Evolutionary conservation across 1,284 basidiomycete genomes (phyloP).

Genomic region (Puccinia hordei): DNA sequence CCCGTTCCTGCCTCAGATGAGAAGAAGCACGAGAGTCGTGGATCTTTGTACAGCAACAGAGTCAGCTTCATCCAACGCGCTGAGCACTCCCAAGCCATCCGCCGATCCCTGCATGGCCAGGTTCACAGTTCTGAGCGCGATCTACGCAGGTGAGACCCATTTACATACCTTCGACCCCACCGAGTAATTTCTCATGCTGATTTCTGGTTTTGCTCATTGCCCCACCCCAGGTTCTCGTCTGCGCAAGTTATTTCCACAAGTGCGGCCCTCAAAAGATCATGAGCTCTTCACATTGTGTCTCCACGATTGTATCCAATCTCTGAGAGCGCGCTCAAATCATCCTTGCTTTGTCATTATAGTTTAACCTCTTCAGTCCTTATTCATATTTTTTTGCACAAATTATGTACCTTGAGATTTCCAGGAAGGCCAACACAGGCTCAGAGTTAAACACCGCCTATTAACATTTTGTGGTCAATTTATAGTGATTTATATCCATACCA

Average conservation of each 20-base stretch:
- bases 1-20: slow-evolving; percentile 74
- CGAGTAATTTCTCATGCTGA: background rate
- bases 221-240: slow-evolving; percentile 8
- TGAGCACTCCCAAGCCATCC: slow-evolving; percentile 11
- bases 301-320: too few species aligned
- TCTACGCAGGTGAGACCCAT: slow-evolving; percentile 26
- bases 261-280: slow-evolving; percentile 15
- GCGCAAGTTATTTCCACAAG: slow-evolving; percentile 31
- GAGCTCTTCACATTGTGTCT: background rate
- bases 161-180: background rate
- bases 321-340: too few species aligned
- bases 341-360: too few species aligned
- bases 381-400: too few species aligned
- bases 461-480: too few species aligned
- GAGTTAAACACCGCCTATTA: too few species aligned
- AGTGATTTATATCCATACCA: too few species aligned
- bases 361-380: too few species aligned
- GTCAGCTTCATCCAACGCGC: slow-evolving; percentile 83
- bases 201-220: background rate
- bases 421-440: too few species aligned
- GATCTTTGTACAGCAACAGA: slow-evolving; percentile 88
- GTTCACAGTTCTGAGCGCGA: slow-evolving; percentile 14
- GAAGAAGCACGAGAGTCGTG: slow-evolving; percentile 65
- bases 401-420: too few species aligned
- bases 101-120: background rate